Evolutionary conservation across 805 yeast species (phyloP), one percentile per base, ranked within the genome.

Genomic region (Pichia deserticola): DNA sequence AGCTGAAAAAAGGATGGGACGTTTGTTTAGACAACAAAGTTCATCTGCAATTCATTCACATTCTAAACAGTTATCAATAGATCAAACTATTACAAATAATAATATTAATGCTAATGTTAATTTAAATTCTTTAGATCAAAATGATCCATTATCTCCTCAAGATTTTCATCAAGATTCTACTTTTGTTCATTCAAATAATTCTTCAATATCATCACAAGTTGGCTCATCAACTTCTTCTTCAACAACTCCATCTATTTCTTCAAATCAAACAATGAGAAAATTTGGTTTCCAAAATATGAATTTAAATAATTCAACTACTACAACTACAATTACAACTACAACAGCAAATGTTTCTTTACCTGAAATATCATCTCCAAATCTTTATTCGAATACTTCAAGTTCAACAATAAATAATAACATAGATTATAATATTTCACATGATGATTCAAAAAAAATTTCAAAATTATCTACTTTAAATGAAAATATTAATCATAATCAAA

Each of bases 1-100:
- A 36, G 69, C 69, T 5, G 69, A 65, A 40, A 65, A 65, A 43
- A 54, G 69, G 32, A 64, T 62, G 66, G 69, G 69, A 0, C 53
- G 69, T 25, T 49, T 65, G 13, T 65, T 65, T 49, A 62, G 65
- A 45, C 66, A 57, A 38, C 50, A 61, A 11, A 50, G 49, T 25
- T 41, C 52, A 4, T 29, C 49, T 5, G 47, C 44, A 1, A 34
- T 54, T 3, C 42, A 53, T 15, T 25, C 59, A 12, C 33, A 54
- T 36, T 9, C 50, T 20, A 36, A 34, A 5, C 36, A 34, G 10
- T 12, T 34, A 5, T 34, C 36, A 9, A 10, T 11, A 7, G n/a
- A 38, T 38, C 41, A 38, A 38, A 36, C 28, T 13, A 12, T 6
- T 12, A 7, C 13, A 35, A 6, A 15, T 27, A 11, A 5, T 7